Evolutionary conservation across 202 grass and related monocot genomes (phyloP).

Genomic region (Schoenoplectus tabernaemontani): DNA sequence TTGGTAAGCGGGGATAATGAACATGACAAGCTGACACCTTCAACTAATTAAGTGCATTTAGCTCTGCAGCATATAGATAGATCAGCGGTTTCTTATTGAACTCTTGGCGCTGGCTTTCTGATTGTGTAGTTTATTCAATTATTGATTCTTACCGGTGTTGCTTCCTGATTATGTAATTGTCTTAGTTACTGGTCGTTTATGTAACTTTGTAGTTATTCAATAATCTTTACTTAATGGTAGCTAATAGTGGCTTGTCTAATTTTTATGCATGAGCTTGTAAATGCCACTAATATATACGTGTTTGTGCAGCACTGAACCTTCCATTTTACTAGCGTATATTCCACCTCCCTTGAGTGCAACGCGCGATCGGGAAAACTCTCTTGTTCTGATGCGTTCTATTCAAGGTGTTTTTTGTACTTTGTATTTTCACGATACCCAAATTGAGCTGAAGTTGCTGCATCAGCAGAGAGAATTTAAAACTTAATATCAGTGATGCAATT

Average conservation of each 20-base stretch:
- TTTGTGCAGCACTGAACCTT: neutral
- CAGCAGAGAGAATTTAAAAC: neutral
- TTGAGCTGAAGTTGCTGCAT: neutral
- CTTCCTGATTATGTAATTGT: neutral
- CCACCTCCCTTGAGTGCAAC: neutral
- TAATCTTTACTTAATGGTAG: neutral
- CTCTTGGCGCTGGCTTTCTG: neutral
- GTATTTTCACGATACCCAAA: neutral
- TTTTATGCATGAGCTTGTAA: neutral
- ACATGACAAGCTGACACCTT: slow-evolving; percentile 55
- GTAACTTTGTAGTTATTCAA: neutral
- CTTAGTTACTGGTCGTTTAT: neutral
- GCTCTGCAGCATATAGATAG: neutral
- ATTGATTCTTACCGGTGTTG: neutral
- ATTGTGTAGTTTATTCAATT: slow-evolving; percentile 1
- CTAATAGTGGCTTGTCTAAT: neutral
- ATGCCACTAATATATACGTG: neutral
- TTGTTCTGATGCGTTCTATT: too few relatives aligned
- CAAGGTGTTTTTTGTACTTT: too few relatives aligned
- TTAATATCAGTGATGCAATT: neutral
- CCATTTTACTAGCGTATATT: neutral
- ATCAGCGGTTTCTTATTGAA: neutral
- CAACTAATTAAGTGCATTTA: slow-evolving; percentile 36
- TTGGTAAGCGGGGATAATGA: slow-evolving; percentile 69
- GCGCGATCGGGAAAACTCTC: too few relatives aligned